phyloP scores from a whole-genome alignment of 495 filamentous ascomycete genomes.

The Neurospora sp. region DNA sequence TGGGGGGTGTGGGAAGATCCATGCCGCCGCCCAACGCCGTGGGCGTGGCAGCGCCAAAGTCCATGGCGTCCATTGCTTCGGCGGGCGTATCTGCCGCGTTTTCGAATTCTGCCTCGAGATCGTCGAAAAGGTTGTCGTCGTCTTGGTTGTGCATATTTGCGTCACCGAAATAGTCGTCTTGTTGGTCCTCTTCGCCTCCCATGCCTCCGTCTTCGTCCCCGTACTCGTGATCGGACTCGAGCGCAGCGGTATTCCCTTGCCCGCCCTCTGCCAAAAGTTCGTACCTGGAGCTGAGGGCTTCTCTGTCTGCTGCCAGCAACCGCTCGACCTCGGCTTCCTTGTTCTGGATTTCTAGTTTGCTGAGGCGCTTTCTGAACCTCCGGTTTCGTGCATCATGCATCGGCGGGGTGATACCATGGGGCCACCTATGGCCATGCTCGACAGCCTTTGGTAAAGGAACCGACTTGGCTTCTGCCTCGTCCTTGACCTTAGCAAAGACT shows the following conservation, averaged over 20 bases:
- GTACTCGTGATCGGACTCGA: slow-evolving; percentile 38
- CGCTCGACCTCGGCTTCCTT: slow-evolving; percentile 76
- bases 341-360: slow-evolving; percentile 75
- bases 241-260: slow-evolving; percentile 27
- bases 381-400: slow-evolving; percentile 78
- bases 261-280: slow-evolving; percentile 54
- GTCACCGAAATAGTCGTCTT: slow-evolving; percentile 8
- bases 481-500: slow-evolving; percentile 58
- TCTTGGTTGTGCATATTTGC: not conserved
- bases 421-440: slow-evolving; percentile 59
- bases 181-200: slow-evolving; percentile 31
- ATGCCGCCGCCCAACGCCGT: slow-evolving; percentile 9
- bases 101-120: slow-evolving; percentile 30
- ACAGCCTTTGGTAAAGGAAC: slow-evolving; percentile 55
- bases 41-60: slow-evolving; percentile 16
- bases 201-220: slow-evolving; percentile 51
- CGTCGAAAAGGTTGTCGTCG: slow-evolving; percentile 28
- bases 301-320: slow-evolving; percentile 59
- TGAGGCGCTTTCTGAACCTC: slow-evolving; percentile 75
- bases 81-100: slow-evolving; percentile 19
- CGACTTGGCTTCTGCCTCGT: slow-evolving; percentile 64
- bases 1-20: slow-evolving; percentile 31
- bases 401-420: slow-evolving; percentile 86
- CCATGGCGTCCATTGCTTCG: slow-evolving; percentile 12
- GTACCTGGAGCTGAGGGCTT: slow-evolving; percentile 43